Evolutionary conservation across 1,139 yeast genomes (phyloP).

Genomic region (Candida tropicalis): DNA sequence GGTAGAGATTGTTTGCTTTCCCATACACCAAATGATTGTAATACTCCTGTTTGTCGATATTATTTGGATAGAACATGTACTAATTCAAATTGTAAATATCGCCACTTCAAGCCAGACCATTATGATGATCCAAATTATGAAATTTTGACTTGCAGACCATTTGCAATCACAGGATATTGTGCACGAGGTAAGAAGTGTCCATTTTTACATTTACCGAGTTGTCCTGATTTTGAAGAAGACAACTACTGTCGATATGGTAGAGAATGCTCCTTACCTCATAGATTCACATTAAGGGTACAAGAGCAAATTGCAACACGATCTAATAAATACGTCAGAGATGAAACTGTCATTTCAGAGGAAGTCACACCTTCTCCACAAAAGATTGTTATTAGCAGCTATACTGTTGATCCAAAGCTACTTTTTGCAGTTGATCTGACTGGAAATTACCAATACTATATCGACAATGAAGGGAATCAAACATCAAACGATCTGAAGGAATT

Average conservation of each 20-base stretch:
- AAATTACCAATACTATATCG: slow-evolving; percentile 33
- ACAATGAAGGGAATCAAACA: slow-evolving; percentile 16
- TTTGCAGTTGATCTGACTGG: slow-evolving; percentile 25
- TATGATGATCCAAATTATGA: slow-evolving; percentile 45
- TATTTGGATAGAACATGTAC: slow-evolving; percentile 54
- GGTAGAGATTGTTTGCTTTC: slow-evolving; percentile 55
- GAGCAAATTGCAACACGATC: slow-evolving; percentile 25
- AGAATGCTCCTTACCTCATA: slow-evolving; percentile 53
- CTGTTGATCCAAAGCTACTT: slow-evolving; percentile 32
- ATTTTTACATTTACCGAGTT: slow-evolving; percentile 58
- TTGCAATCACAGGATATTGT: slow-evolving; percentile 72
- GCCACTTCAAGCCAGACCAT: slow-evolving; percentile 39
- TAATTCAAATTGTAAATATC: slow-evolving; percentile 56
- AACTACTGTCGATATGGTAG: slow-evolving; percentile 57
- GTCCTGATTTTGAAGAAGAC: slow-evolving; percentile 71
- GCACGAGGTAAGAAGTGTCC: slow-evolving; percentile 60
- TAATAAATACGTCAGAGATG: slow-evolving; percentile 19
- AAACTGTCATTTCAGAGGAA: slow-evolving; percentile 27
- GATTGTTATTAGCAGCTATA: slow-evolving; percentile 35
- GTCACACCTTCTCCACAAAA: slow-evolving; percentile 19
- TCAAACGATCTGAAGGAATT: slow-evolving; percentile 21
- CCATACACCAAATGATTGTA: slow-evolving; percentile 60
- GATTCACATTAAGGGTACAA: slow-evolving; percentile 33
- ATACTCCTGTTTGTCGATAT: slow-evolving; percentile 67
- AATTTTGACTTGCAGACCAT: slow-evolving; percentile 62